Conservation (phyloP, 108 stramenopile genomes). For the Skeletonema tropicum region DNA sequence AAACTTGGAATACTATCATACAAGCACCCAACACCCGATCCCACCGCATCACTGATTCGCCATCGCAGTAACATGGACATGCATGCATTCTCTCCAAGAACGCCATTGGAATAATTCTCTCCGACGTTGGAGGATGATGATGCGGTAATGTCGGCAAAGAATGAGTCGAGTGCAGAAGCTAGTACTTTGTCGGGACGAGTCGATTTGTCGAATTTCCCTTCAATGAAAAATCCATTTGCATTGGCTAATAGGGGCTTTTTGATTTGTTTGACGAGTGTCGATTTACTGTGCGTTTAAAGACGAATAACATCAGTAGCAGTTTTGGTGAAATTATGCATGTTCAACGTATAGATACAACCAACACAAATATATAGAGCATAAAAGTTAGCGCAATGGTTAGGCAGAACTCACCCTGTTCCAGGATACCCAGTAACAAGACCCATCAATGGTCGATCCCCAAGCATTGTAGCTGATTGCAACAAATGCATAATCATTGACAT, state of each 20-base stretch:
- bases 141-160: constrained; percentile 6
- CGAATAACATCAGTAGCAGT: no score
- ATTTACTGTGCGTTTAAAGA: constrained; percentile 12
- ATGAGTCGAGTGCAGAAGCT: constrained; percentile 11
- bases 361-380: no score
- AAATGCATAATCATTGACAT: constrained; percentile 32
- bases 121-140: background rate
- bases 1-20: constrained; percentile 30
- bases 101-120: no score
- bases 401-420: constrained; percentile 25
- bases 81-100: constrained; percentile 3
- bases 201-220: constrained; percentile 29
- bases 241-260: constrained; percentile 20
- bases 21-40: constrained; percentile 18
- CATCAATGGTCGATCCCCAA: constrained; percentile 30
- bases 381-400: no score
- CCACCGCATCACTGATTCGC: constrained; percentile 32
- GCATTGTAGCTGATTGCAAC: constrained; percentile 13
- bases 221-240: constrained; percentile 17
- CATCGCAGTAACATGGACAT: constrained; percentile 20
- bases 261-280: constrained; percentile 30
- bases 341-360: no score
- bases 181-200: constrained; percentile 29
- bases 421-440: constrained; percentile 32
- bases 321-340: no score